phyloP scores from a whole-genome alignment of 805 yeast species.

The Deakozyma indianensis region DNA sequence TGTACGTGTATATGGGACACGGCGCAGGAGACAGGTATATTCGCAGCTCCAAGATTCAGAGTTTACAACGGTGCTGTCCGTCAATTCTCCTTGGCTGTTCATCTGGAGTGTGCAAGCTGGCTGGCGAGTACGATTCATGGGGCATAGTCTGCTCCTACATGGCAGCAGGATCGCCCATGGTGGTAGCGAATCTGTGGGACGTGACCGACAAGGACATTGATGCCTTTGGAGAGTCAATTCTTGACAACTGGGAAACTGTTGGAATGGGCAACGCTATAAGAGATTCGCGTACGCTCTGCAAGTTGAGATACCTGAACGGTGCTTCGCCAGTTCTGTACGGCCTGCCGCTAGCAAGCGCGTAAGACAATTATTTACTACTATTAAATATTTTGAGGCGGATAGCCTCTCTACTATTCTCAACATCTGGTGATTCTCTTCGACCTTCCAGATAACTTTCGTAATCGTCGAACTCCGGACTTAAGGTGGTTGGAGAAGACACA shows the following conservation, averaged over 20 bases:
- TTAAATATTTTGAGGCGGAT: neutral
- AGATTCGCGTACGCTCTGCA: conserved; percentile 52
- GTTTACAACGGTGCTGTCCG: conserved; percentile 23
- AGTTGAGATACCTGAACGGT: conserved; percentile 65
- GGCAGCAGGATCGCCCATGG: conserved; percentile 67
- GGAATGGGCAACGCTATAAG: conserved; percentile 44
- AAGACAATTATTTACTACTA: neutral
- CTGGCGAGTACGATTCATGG: conserved; percentile 50
- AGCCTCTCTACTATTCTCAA: neutral
- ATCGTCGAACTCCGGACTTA: conserved; percentile 4
- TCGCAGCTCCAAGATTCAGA: conserved; percentile 37
- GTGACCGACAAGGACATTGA: conserved; percentile 95
- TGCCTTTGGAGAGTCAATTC: conserved; percentile 43
- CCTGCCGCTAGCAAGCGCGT: conserved; percentile 33
- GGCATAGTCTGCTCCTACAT: conserved; percentile 71
- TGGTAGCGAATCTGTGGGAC: conserved; percentile 86
- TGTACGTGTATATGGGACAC: conserved; percentile 80
- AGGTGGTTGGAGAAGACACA: neutral
- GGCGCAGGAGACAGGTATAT: conserved; percentile 91
- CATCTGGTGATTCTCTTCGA: neutral
- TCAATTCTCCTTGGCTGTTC: conserved; percentile 74
- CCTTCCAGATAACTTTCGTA: neutral
- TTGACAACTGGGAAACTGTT: conserved; percentile 11
- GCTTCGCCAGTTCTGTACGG: conserved; percentile 91
- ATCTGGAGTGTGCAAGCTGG: conserved; percentile 50